Percentiles rank a stretch among this genome's conserved stretches.
These are phyloP conservation scores for Forsythia viridissima DNA, from an alignment of 257 asterid species.

Conservation along the genomic window DNA sequence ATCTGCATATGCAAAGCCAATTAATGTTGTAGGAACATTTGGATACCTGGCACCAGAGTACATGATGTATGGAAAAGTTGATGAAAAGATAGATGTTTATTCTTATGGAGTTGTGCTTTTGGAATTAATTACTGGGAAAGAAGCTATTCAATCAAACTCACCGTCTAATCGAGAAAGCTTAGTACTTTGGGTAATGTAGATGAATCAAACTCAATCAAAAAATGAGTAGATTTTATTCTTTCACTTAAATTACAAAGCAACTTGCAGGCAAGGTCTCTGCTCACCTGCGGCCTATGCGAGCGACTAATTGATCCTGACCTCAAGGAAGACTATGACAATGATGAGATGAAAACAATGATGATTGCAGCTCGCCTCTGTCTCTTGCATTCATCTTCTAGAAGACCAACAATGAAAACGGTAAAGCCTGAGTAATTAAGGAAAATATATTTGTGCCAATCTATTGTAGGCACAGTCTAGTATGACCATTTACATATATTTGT, in stretches of 20 bases:
- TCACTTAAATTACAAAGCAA: not conserved
- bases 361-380: constrained; percentile 69
- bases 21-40: constrained; percentile 51
- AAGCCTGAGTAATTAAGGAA: not conserved
- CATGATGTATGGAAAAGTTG: constrained; percentile 79
- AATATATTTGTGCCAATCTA: not conserved
- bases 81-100: constrained; percentile 83
- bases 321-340: constrained; percentile 48
- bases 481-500: not conserved
- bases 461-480: not conserved
- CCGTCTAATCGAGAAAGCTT: constrained; percentile 58
- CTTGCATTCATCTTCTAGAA: constrained; percentile 76
- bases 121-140: constrained; percentile 84
- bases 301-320: constrained; percentile 70
- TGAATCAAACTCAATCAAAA: not conserved
- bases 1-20: constrained; percentile 37
- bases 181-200: constrained; percentile 60
- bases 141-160: constrained; percentile 47
- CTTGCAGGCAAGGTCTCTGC: constrained; percentile 74
- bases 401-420: constrained; percentile 69
- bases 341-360: constrained; percentile 66
- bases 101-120: constrained; percentile 78
- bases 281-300: constrained; percentile 54
- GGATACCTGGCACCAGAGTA: constrained; percentile 91
- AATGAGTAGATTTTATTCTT: not conserved